Base-by-base conservation (phyloP, 2,329 filamentous ascomycete genomes). In the Cryphonectria nitschkei region DNA sequence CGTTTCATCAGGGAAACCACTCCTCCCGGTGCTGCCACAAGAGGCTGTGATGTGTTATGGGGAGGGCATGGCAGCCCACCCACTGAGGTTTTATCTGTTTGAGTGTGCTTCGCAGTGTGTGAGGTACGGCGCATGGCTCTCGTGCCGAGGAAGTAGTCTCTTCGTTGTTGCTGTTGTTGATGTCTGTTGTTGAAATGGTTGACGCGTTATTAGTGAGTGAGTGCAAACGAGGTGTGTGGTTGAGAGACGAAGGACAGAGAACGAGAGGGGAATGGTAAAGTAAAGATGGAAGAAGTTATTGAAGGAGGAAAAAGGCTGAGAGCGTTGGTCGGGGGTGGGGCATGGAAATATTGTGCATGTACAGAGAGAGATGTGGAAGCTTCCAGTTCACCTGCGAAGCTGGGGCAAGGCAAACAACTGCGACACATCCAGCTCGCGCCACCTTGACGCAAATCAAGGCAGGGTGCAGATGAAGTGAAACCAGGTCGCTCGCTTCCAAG, bases 41-140 rank as follows among this genome's bases (percentile, higher is more conserved):
- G 62, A 65, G 41, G 62, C 62, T 34, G 41, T 65, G 41, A 32
- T 37, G 39, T 50, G 39, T 58, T 58, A 58, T 58, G 54, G 54
- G 5, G 29, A 58, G 54, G 54, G 54, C 54, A 58, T 32, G 54
- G 2, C n/a, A 9, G n/a, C 54, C 54, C 54, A 34, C 14, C 26
- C 54, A 32, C 41, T 46, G 39, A 5, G 16, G 26, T 1, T 26
- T 8, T 46, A 65, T 46, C 39, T 52, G 62, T 65, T 34, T 65
- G 62, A 19, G 62, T 65, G 62, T 65, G 43, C 62, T 65, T 43
- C 62, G 62, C 41, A 65, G 62, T 65, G 62, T 65, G 62, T 65
- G 62, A 50, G 62, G 39, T 65, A 65, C 62, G 41, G 26, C 39
- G 62, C 62, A 65, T 65, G 62, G 43, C 62, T 65, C 37, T 62